A percentile compares a stretch with the other conserved stretches of the same genome.
Conservation (phyloP, 2,329 filamentous ascomycete genomes). For the Scytalidium lignicola region DNA sequence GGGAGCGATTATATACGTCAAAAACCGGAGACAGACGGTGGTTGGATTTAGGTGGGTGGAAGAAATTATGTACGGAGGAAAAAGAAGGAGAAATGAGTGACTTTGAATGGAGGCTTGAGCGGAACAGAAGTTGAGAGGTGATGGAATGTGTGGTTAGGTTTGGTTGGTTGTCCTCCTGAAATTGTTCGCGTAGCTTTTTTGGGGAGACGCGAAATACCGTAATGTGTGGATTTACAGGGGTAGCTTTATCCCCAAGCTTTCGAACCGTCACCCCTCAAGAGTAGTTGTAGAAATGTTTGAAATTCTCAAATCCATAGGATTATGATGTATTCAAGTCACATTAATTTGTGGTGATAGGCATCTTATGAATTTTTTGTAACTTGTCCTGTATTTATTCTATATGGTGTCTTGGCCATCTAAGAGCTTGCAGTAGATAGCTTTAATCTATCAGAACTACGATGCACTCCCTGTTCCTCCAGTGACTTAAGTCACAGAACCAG, state of each 20-base stretch:
- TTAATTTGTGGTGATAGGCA: background rate
- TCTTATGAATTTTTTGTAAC: background rate
- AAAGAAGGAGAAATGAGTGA: background rate
- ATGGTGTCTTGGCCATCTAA: background rate
- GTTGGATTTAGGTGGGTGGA: background rate
- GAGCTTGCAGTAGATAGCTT: background rate
- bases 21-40: too few relatives aligned
- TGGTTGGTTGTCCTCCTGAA: background rate
- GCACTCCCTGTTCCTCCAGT: background rate
- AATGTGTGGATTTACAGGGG: conserved; percentile 1
- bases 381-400: background rate
- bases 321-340: too few relatives aligned
- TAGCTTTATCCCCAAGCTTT: conserved; percentile 1
- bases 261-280: background rate
- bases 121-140: background rate
- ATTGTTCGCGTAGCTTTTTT: conserved; percentile 1
- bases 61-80: background rate
- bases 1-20: too few relatives aligned
- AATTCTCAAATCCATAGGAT: too few relatives aligned
- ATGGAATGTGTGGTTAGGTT: background rate
- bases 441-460: background rate
- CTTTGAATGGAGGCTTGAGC: background rate
- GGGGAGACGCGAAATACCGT: background rate
- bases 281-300: too few relatives aligned
- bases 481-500: background rate